Evolutionary conservation across 768 basidiomycete genomes (phyloP).

Genomic region (Trametes maxima): DNA sequence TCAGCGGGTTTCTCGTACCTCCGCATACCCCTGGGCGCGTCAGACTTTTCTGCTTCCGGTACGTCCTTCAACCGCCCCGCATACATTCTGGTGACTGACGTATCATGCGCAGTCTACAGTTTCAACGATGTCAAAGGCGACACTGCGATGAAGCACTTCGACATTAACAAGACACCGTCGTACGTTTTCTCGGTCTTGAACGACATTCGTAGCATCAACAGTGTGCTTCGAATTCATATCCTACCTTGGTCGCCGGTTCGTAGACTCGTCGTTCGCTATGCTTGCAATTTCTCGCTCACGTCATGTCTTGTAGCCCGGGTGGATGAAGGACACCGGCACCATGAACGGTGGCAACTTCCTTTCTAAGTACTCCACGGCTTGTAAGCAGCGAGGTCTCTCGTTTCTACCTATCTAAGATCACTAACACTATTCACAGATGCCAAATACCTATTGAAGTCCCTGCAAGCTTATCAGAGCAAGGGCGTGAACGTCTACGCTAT

Average conservation of each 20-base stretch:
- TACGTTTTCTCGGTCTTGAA: slow-evolving; percentile 61
- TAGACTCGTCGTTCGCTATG: neutral
- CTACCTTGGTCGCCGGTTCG: slow-evolving; percentile 76
- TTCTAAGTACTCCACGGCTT: slow-evolving; percentile 48
- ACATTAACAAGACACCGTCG: slow-evolving; percentile 57
- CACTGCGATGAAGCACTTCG: slow-evolving; percentile 57
- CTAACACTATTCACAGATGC: slow-evolving; percentile 49
- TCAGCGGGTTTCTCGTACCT: slow-evolving; percentile 71
- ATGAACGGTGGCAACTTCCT: slow-evolving; percentile 68
- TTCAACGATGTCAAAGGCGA: slow-evolving; percentile 64
- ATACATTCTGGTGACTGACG: slow-evolving; percentile 5
- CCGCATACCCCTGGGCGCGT: slow-evolving; percentile 70
- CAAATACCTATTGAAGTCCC: slow-evolving; percentile 67
- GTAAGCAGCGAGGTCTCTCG: slow-evolving; percentile 37
- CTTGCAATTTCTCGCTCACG: neutral
- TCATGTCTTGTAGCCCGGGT: slow-evolving; percentile 53
- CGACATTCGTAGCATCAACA: slow-evolving; percentile 65
- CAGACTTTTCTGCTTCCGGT: slow-evolving; percentile 70
- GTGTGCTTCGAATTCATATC: slow-evolving; percentile 53
- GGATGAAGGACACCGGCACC: slow-evolving; percentile 71
- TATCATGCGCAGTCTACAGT: slow-evolving; percentile 52
- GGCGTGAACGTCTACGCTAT: slow-evolving; percentile 69
- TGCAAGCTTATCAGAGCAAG: slow-evolving; percentile 65
- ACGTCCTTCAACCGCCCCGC: neutral
- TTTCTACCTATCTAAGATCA: neutral